phyloP scores from a whole-genome alignment of 2,329 filamentous ascomycete species.

The Calonectria crousiana region DNA sequence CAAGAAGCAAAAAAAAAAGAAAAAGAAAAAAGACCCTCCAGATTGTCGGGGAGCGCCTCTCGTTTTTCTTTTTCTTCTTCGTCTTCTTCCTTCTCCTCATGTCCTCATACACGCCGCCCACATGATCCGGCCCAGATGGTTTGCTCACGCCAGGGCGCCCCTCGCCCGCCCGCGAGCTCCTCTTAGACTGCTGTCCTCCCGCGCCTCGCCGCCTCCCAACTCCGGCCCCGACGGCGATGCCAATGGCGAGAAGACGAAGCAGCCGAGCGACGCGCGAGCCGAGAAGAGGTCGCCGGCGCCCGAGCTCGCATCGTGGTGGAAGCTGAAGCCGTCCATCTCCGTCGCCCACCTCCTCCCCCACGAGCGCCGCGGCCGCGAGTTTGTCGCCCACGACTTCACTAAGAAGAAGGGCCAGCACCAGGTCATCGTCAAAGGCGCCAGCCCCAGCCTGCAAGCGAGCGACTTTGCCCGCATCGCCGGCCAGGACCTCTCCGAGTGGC shows the following conservation, averaged over 20 bases:
- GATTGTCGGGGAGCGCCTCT: not conserved
- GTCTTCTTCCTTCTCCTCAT: constrained; percentile 25
- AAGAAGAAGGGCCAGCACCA: constrained; percentile 41
- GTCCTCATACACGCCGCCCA: constrained; percentile 35
- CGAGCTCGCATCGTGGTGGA: not conserved
- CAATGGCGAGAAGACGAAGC: not conserved
- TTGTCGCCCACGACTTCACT: not conserved
- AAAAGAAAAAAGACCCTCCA: not conserved
- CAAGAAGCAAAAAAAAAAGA: not conserved
- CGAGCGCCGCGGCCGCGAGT: not conserved
- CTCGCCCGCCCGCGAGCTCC: constrained; percentile 14
- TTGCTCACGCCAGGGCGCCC: constrained; percentile 39
- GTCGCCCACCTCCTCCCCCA: not conserved
- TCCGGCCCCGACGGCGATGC: not conserved
- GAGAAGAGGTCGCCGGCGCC: not conserved
- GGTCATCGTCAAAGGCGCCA: constrained; percentile 71
- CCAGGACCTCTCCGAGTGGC: constrained; percentile 77
- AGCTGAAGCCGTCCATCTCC: not conserved
- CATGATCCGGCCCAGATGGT: constrained; percentile 49
- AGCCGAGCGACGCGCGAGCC: not conserved
- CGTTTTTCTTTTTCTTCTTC: not conserved
- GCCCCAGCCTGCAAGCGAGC: constrained; percentile 70
- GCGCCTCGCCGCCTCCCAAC: not conserved
- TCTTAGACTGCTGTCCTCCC: constrained; percentile 21
- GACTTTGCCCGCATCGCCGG: constrained; percentile 79